phyloP scores from a whole-genome alignment of 495 filamentous ascomycete species.

The Xylona heveae region DNA sequence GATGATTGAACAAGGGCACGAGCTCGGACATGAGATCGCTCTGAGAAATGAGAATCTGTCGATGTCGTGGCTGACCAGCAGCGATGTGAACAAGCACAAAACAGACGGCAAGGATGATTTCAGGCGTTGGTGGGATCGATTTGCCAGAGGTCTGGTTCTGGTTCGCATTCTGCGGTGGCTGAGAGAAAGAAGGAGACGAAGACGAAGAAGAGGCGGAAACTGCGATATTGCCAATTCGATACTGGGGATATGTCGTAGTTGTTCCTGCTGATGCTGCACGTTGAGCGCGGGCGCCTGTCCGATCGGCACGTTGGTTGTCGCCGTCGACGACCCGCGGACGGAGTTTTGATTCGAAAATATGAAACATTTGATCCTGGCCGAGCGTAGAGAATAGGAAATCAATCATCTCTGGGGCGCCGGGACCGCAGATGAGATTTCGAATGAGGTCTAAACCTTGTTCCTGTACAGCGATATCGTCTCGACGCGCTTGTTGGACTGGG shows the following conservation, averaged over 20 bases:
- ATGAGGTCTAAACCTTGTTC: conserved; percentile 78
- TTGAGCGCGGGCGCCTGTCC: conserved; percentile 17
- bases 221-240: neutral
- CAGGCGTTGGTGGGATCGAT: conserved; percentile 31
- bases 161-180: conserved; percentile 14
- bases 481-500: conserved; percentile 34
- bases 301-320: conserved; percentile 12
- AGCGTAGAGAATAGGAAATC: conserved; percentile 57
- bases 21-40: conserved; percentile 27
- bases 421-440: conserved; percentile 65
- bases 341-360: conserved; percentile 54
- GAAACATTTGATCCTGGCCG: conserved; percentile 55
- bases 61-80: conserved; percentile 53
- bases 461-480: conserved; percentile 68
- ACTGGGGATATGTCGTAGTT: neutral
- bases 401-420: conserved; percentile 47
- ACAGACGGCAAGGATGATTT: conserved; percentile 54
- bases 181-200: conserved; percentile 17
- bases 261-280: conserved; percentile 1
- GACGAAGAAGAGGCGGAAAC: conserved; percentile 24
- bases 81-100: conserved; percentile 73
- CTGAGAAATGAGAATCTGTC: conserved; percentile 51
- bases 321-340: conserved; percentile 11
- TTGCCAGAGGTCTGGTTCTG: conserved; percentile 7
- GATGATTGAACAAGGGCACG: conserved; percentile 40